Percentiles rank a stretch among this genome's conserved stretches.
Conservation (phyloP, 129 eudicot species). For the Tanacetum coccineum region DNA sequence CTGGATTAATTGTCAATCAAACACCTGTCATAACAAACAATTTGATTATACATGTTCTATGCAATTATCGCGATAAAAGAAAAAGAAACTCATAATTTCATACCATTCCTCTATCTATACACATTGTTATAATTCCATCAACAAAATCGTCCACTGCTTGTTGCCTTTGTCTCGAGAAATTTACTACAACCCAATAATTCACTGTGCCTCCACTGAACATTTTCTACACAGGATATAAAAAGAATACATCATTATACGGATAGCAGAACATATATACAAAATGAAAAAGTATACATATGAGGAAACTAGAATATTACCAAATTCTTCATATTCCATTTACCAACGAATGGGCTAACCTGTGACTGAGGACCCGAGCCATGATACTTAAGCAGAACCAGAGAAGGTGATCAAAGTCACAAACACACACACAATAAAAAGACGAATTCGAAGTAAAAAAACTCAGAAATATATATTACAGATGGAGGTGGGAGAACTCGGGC, state of each 20-base stretch:
- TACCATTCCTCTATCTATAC: conserved; percentile 75
- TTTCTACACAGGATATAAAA: conserved; percentile 40
- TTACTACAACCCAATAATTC: conserved; percentile 48
- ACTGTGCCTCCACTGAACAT: conserved; percentile 62
- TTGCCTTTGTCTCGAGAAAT: conserved; percentile 40
- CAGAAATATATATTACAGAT: conserved; percentile 28
- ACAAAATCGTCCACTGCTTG: conserved; percentile 36
- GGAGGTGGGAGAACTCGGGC: conserved; percentile 76
- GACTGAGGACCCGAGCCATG: conserved; percentile 42
- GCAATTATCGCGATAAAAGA: neutral
- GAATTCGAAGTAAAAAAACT: neutral
- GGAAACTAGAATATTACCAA: conserved; percentile 34
- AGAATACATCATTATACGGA: neutral
- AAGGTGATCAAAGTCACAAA: neutral
- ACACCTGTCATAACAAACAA: conserved; percentile 28
- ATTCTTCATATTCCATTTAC: conserved; percentile 80
- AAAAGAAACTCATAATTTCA: neutral
- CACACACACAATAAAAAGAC: neutral
- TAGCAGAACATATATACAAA: neutral
- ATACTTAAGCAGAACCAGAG: conserved; percentile 48
- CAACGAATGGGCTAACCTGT: conserved; percentile 50
- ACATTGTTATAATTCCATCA: conserved; percentile 42
- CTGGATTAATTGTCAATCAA: conserved; percentile 38
- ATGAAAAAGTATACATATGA: neutral
- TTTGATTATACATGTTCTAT: neutral